Evolutionary conservation across 257 asterid genomes (phyloP), one percentile per base, ranked within the genome.

Genomic region (Scutellaria minor): DNA sequence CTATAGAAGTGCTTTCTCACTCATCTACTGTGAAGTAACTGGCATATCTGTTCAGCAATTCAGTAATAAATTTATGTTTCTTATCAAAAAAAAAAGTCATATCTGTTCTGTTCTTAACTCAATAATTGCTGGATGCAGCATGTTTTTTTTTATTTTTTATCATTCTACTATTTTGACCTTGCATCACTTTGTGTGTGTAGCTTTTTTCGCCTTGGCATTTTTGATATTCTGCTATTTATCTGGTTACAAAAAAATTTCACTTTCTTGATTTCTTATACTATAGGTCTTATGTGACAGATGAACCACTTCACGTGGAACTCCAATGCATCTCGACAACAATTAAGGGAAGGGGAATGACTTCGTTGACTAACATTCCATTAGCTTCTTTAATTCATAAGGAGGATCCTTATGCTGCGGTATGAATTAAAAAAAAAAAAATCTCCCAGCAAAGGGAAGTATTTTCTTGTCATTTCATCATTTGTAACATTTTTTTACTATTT

Each of bases 341-440:
- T 41, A 94, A 88, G 81, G 99, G 99, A 64, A 85, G 96, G 83
- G 97, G 92, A 83, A 86, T 91, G 88, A 56, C 70, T 77, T 78
- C 93, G 45, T 76, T 44, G 56, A 56, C 79, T 58, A 87, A 88
- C 80, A 83, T 91, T 80, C 83, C 86, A 72, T 67, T 77, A 71
- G 90, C 88, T 79, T 83, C 97, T 75, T 77, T 94, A 80, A 77
- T 94, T 85, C 93, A 88, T 79, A 83, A 70, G 67, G 99, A 94
- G 86, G 95, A 91, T 77, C 97, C 97, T 65, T 85, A 83, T 79
- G 93, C 97, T 64, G 99, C 89, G 88, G 99, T 94, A 91, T 53
- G 80, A 66, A 54, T 68, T 67, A 50, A 60, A 5, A 27, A 6
- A 15, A 1, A 61, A 39, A 24, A 24, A 24, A 24, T 24, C 44